Conservation (phyloP, 306 rosid genomes). For the Prunus salicina region DNA sequence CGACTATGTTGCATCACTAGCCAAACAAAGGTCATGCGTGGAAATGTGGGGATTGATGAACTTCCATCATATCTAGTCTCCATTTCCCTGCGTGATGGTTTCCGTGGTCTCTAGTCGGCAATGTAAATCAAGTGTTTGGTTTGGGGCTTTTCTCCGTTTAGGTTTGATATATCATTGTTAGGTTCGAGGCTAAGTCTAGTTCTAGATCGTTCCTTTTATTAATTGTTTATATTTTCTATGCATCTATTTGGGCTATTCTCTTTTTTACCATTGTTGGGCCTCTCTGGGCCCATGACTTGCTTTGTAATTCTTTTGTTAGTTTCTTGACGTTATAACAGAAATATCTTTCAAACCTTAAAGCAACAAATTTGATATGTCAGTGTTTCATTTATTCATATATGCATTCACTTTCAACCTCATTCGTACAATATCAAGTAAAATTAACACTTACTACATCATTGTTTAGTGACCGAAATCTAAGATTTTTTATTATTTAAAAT, state of each 20-base stretch:
- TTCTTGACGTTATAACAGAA: background rate
- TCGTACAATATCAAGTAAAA: background rate
- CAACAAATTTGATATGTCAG: too few species aligned
- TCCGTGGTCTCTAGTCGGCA: background rate
- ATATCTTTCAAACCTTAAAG: too few species aligned
- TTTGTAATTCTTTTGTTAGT: background rate
- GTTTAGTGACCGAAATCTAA: too few species aligned
- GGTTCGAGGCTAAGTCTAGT: too few species aligned
- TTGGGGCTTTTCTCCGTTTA: background rate
- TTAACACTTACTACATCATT: too few species aligned
- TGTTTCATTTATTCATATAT: too few species aligned
- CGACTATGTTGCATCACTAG: background rate
- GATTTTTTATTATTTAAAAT: too few species aligned
- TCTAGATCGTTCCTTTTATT: too few species aligned
- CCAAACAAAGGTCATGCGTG: background rate
- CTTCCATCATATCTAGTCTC: too few species aligned
- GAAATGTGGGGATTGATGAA: too few species aligned
- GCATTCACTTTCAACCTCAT: background rate
- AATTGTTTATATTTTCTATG: background rate
- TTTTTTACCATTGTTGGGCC: background rate
- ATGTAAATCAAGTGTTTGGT: background rate
- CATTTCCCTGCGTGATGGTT: background rate
- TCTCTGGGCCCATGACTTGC: fast-evolving
- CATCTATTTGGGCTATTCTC: background rate
- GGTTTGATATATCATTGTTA: background rate